Evolutionary conservation across 805 yeast genomes (phyloP), one percentile per base, ranked within the genome.

Genomic region (Yamadazyma nakazawae): DNA sequence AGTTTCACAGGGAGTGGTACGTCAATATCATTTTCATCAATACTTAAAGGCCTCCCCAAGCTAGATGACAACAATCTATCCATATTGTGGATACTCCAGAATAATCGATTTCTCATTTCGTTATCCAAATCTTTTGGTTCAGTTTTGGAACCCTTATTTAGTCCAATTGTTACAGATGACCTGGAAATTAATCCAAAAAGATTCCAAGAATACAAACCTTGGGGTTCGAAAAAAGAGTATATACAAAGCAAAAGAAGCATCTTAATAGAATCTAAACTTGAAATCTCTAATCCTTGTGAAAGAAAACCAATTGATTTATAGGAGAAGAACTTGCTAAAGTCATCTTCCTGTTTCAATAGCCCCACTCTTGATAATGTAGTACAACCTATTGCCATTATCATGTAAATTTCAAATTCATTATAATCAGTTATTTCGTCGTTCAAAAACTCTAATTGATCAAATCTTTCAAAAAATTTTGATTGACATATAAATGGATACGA

Each of bases 371-470:
- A 73, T 42, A 79, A 58, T 2, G 80, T 71, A 9, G 80, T 74
- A 45, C 80, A 76, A 1, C 84, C 83, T 36, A 78, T 74, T 5
- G 81, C 79, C 62, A 78, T 66, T 2, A 78, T 70, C 78, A 80
- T 74, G 55, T 70, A 73, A 10, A 79, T 52, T 58, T 79, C 78
- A 51, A 77, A 79, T 19, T 77, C 76, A 49, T 75, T 75, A 16
- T 62, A 58, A 17, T 61, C 58, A 30, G 68, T 63, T 18, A 55
- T 40, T 1, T 47, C 40, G 24, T 61, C 57, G 26, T 61, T 51
- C 9, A 47, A 52, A 1, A 44, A 28, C 5, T 51, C 54, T 31
- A 69, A 62, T 31, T 59, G 58, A 7, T 59, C 43, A 6, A 72
- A 69, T 14, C 58, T 54, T 7, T 62, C 60, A 36, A 66, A 40